Evolutionary conservation across 371 early-diverging fungal species (phyloP), one percentile per base, ranked within the genome.

Genomic region (Mortierella sp.): DNA sequence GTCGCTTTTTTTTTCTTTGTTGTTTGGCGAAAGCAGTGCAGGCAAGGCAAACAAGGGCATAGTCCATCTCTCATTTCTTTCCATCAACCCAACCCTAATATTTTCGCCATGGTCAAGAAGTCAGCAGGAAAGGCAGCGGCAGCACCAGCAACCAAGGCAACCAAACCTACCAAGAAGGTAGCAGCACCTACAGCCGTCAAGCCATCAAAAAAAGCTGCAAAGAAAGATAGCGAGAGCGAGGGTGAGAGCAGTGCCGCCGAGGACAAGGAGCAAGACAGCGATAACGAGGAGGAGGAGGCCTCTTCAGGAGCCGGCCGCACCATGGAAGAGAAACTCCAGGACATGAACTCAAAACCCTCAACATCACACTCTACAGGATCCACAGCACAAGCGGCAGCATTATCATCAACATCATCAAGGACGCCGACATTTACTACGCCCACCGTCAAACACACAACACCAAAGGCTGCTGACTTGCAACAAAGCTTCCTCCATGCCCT

Each of bases 401-500:
- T 46, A 46, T 46, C 48, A 53, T 53, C 64, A 59, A 16, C 31
- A 64, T 37, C 21, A 21, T 64, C 64, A 64, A 31, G 64, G 64
- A 64, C 64, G 21, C 5, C 64, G 16, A 31, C 59, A 59, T 4
- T 31, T 34, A 34, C 59, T 34, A 34, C 64, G 34, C 1, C 34
- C 2, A 64, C 64, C 31, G 1, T 31, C 19, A 21, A 87, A 50
- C 50, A 76, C 50, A 50, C 57, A 37, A 85, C 72, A 50, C 54
- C 77, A 26, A 76, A 89, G 28, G 92, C 89, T n/a, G 88, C 89
- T 10, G 92, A 95, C n/a, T 86, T 96, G 69, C 92, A 93, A 76
- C 87, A 90, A 37, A 91, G 93, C 69, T 89, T 96, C 8, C 82
- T 92, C 2, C 95, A 96, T 80, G 96, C 95, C 3, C 81, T 96